Evolutionary conservation across 352 stramenopile genomes (phyloP), one percentile per base, ranked within the genome.

Genomic region (Pythium myriotylum): DNA sequence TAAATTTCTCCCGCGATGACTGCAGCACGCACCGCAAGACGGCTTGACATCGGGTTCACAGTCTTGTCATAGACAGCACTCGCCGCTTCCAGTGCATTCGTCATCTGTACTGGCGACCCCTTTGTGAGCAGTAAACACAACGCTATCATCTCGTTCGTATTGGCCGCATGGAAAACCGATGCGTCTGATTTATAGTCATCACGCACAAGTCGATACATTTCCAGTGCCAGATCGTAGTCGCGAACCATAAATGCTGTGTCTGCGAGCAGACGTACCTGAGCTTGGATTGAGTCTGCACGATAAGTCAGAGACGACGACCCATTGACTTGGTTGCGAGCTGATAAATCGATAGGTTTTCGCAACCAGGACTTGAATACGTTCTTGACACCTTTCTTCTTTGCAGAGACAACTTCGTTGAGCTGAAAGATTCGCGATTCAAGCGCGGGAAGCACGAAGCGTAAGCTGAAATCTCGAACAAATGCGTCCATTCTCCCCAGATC

Each of bases 101-200:
- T 90, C 67, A 94, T 95, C 43, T 96, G 81, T 59, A 91, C 82
- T 0, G 84, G 79, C 7, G 85, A 91, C 24, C 85, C 86, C 17
- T 88, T 89, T 0, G 78, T 90, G 19, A 95, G 56, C 27, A 95
- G 68, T 42, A 93, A 60, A 45, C 86, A 95, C 19, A 96, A 35
- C 19, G 88, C 86, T 56, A 97, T 95, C 86, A 93, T 92, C 56
- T 97, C 87, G 66, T 94, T 94, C 1, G 84, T 84, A 60, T 92
- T 88, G 1, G 84, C 88, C 39, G 76, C 85, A 45, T 97, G 88
- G 40, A 91, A 75, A 27, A 89, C 47, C 12, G 87, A 92, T 72
- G 93, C 94, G 73, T 97, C 88, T 10, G 83, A 90, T 59, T 94
- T 96, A 62, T 91, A 97, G 70, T 97, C 91, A 51, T 97, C 91